Conservation (phyloP, 768 basidiomycete species). For the Leccinum ochraceum region DNA sequence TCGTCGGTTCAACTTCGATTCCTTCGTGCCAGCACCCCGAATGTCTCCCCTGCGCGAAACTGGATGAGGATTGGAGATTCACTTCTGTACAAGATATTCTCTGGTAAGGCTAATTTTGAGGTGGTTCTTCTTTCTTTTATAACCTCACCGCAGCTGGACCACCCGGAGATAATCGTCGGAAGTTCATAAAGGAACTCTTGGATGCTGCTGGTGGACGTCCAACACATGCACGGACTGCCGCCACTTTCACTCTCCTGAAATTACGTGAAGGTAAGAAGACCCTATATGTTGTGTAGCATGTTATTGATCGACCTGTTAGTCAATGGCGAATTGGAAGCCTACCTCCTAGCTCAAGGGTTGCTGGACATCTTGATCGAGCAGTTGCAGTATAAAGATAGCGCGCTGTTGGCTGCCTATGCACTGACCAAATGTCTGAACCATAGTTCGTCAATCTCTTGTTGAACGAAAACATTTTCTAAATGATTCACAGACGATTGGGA, state of each 20-base stretch:
- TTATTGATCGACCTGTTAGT: neutral
- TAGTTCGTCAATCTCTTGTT: conserved; percentile 2
- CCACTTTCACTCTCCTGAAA: conserved; percentile 17
- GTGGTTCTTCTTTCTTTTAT: neutral
- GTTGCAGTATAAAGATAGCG: conserved; percentile 14
- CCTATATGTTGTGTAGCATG: neutral
- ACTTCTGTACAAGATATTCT: conserved; percentile 10
- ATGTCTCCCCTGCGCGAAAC: conserved; percentile 13
- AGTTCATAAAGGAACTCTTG: conserved; percentile 13
- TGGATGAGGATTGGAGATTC: conserved; percentile 18
- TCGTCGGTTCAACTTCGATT: neutral
- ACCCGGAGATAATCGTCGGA: conserved; percentile 7
- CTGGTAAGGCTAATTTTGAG: neutral
- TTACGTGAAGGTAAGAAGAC: conserved; percentile 6
- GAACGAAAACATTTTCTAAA: neutral
- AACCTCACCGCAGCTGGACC: conserved; percentile 1
- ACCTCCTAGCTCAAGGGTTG: conserved; percentile 3
- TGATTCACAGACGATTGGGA: neutral
- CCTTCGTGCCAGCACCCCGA: conserved; percentile 12
- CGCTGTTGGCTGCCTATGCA: conserved; percentile 19
- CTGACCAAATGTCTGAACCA: conserved; percentile 12
- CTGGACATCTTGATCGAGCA: conserved; percentile 13
- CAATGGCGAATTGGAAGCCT: conserved; percentile 3
- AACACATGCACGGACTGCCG: conserved; percentile 14
- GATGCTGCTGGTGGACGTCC: conserved; percentile 4